Base-by-base conservation (phyloP, 106 monocot species). In the Dendrobium nobile region DNA sequence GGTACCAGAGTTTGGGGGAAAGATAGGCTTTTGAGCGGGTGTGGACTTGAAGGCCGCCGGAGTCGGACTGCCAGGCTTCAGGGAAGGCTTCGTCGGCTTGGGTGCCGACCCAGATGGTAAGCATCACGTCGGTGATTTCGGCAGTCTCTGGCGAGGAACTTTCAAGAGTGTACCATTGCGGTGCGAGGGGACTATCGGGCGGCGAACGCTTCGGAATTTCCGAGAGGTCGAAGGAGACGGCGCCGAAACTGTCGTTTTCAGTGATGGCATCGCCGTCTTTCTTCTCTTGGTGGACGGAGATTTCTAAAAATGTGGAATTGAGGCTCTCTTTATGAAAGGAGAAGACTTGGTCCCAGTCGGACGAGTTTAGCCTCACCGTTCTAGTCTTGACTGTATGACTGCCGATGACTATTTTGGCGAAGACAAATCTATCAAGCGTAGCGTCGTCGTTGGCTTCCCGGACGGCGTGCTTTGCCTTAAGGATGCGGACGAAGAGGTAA, bases 51-150 rank as follows among this genome's bases (percentile, higher is more conserved):
- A 85, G 78, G 9, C 94, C 94, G 40, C 98, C 95, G 61, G 98
- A 89, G 61, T 99, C 98, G 17, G 95, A 99, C 26, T 99, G 98
- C 95, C 98, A 99, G 31, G 95, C 95, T 77, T 95, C 98, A 37
- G 82, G 88, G 80, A 99, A 99, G 33, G 92, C 85, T 83, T 99
- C 98, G 84, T 99, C 95, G 42, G 80, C 85, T 74, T 99, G 93
- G 22, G 88, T 95, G 48, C 95, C 98, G 41, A 98, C 56, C 98
- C 94, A 98, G 0, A 87, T 84, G 4, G 95, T 89, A 33, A 98
- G 85, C 98, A 98, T 98, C 19, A 95, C 82, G 65, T 98, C 94
- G 26, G 81, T 87, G 8, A 10, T 33, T 8, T 41, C 85, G 13
- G 75, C 24, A 1, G 83, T 7, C 43, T 54, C 87, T 9, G 82